Base-by-base conservation (phyloP, 331 rosid genomes). In the Pyrus hybrid region DNA sequence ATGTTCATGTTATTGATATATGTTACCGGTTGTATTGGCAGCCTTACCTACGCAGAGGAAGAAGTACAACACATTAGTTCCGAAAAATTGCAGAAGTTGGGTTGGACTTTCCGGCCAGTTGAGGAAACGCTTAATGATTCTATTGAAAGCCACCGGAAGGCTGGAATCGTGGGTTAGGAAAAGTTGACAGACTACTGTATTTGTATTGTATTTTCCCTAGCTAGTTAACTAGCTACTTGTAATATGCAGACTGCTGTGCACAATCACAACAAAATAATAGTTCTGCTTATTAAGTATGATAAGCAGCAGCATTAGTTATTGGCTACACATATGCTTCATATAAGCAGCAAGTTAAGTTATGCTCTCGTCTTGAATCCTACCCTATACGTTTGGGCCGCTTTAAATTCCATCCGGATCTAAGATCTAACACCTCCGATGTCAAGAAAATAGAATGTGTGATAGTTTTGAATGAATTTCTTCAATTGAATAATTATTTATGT, bases 41-140 rank as follows among this genome's bases (percentile, higher is more conserved):
- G 82, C 25, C 68, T 82, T 49, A 62, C 23, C 35, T 30, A 65
- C 61, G 75, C 51, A 18, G 73, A 70, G 63, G 60, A 54, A 8
- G 69, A 41, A 23, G 72, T 61, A 47, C 23, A 0, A 12, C 22
- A 11, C 41, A 17, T 85, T 47, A 87, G 87, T 81, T 72, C 87
- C 3, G 88, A 84, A 74, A 92, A 84, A 81, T 73, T 90, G 83
- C 85, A 77, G 54, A 78, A 61, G 56, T 80, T 90, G 78, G 96
- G 91, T 78, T 92, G 93, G 92, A 85, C 68, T 72, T 78, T 28
- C 83, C 87, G 88, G 79, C 64, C 92, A 25, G 23, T 85, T 53
- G 87, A 88, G 78, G 96, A 92, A 67, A 87, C 88, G 63, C 80
- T 90, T 2, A 22, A 45, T 69, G 93, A 90, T 81, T 83, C 93